A percentile compares a stretch with the other conserved stretches of the same genome.
These are phyloP conservation scores for Penicillium coffeae DNA, from an alignment of 495 filamentous ascomycete genomes.

Conservation along the genomic window DNA sequence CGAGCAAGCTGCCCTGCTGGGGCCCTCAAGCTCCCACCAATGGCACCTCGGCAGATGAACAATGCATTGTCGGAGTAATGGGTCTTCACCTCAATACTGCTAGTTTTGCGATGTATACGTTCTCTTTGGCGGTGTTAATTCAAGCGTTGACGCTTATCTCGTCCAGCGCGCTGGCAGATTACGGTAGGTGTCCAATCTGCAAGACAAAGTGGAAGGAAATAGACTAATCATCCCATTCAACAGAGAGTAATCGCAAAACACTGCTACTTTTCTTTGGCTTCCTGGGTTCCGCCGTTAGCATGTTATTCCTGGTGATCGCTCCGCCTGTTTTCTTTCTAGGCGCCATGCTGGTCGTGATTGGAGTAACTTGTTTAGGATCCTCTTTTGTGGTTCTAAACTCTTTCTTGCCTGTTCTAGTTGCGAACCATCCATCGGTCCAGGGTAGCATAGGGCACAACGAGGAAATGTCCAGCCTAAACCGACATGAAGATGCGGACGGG, in stretches of 20 bases:
- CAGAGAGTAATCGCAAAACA: constrained; percentile 57
- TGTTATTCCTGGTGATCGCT: constrained; percentile 76
- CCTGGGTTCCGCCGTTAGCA: constrained; percentile 70
- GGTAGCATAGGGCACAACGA: constrained; percentile 14
- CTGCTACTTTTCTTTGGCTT: constrained; percentile 76
- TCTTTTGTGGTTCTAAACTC: constrained; percentile 53
- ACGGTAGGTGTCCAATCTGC: constrained; percentile 37
- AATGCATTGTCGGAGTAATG: constrained; percentile 45
- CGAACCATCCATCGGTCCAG: constrained; percentile 41
- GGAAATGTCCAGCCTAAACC: constrained; percentile 22
- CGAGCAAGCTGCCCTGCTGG: constrained; percentile 41
- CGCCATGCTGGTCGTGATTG: constrained; percentile 72
- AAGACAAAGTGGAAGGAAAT: not conserved
- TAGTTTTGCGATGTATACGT: constrained; percentile 55
- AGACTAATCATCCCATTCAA: not conserved
- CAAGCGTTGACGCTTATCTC: constrained; percentile 52
- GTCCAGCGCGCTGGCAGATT: constrained; percentile 51
- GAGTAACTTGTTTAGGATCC: constrained; percentile 65
- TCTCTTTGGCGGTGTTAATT: constrained; percentile 49
- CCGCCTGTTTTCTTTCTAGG: constrained; percentile 70
- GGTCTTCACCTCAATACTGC: constrained; percentile 47
- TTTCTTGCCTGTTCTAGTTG: constrained; percentile 47
- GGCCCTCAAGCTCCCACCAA: constrained; percentile 21
- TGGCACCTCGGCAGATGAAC: constrained; percentile 21
- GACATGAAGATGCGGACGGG: constrained; percentile 12